Evolutionary conservation across 768 basidiomycete genomes (phyloP), one percentile per base, ranked within the genome.

Genomic region (Suillus hirtellus): DNA sequence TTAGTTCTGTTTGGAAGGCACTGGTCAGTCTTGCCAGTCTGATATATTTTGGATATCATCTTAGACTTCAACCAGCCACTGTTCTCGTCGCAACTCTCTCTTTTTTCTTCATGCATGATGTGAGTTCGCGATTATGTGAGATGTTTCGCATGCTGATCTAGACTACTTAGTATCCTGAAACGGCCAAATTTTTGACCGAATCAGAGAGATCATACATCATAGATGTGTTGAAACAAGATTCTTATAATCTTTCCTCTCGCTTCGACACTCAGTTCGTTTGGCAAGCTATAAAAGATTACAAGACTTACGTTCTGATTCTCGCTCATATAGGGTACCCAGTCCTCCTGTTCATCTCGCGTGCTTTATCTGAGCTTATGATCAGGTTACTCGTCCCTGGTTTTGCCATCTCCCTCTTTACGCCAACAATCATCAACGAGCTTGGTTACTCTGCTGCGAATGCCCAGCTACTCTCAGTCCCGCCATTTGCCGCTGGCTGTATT

Each of bases 51-150:
- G 7, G 6, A 40, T 31, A 10, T 31, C 17, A 67, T 5, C 35
- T 64, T 34, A 11, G 52, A 53, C 19, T 19, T 40, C 15, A 59
- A 37, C 10, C 38, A 74, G 74, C 58, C 15, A 74, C 73, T 14
- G 52, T 66, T 6, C 12, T 69, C 15, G 54, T 64, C 17, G 70
- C 73, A 7, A 53, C 64, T n/a, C 38, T 3, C 5, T 66, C 74
- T 27, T 86, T 78, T 69, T 86, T 82, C 70, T 78, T 79, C 70
- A 82, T 87, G 75, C 73, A 86, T 62, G 85, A 87, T 70, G 83
- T 83, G 61, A 53, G 80, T 42, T 8, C 14, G 9, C n/a, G 40
- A 3, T 31, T 40, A 52, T 17, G 61, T 53, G 58, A 37, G 35
- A 4, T 58, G 31, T 14, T 37, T 14, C 21, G 17, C 34, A 54